Evolutionary conservation across 768 basidiomycete species (phyloP).

Genomic region (Termitomyces sp.): DNA sequence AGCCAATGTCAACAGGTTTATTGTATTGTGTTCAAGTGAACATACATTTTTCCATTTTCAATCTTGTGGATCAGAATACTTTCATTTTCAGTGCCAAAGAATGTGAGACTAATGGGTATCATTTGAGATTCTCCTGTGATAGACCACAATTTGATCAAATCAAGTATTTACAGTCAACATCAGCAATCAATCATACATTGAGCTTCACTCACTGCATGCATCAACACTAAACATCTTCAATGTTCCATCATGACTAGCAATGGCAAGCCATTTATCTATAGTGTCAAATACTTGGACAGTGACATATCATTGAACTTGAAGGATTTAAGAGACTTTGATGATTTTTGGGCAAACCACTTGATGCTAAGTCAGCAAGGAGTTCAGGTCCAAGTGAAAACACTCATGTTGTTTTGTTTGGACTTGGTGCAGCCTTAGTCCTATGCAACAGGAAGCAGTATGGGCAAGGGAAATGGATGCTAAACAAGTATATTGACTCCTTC

Average conservation of each 20-base stretch:
- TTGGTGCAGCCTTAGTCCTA: no score
- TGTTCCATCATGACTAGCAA: not conserved
- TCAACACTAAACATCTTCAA: not conserved
- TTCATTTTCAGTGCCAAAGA: slow-evolving; percentile 9
- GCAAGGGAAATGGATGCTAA: no score
- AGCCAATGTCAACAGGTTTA: no score
- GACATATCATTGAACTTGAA: no score
- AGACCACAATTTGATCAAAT: not conserved
- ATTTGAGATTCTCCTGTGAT: not conserved
- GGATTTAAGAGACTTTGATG: no score
- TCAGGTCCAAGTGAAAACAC: no score
- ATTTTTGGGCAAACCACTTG: no score
- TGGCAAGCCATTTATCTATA: not conserved
- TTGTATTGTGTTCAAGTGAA: not conserved
- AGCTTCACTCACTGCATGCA: not conserved
- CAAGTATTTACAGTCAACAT: not conserved
- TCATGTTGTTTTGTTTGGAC: no score
- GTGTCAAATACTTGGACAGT: not conserved
- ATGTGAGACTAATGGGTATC: slow-evolving; percentile 1
- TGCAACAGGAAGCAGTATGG: no score
- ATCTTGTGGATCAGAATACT: not conserved
- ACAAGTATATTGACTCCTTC: no score
- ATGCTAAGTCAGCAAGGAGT: no score
- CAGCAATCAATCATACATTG: not conserved
- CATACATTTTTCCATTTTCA: slow-evolving; percentile 9